These are phyloP conservation scores for Lumnitzera racemosa DNA, from an alignment of 345 rosid genomes.

Conservation along the genomic window DNA sequence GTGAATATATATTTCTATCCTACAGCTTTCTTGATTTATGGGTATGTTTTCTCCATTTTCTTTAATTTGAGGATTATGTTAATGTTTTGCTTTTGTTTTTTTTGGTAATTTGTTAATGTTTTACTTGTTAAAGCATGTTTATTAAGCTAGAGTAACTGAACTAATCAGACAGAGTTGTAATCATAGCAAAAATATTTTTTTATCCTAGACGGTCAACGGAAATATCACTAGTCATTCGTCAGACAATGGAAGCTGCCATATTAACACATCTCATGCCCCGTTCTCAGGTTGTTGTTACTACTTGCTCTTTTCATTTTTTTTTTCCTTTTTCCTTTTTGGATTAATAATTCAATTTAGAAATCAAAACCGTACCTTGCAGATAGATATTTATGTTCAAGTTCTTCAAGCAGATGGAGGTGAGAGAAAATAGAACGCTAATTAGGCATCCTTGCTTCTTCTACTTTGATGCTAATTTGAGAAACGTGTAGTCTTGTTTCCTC, in stretches of 20 bases:
- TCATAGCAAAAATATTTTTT: background rate
- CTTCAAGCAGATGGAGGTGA: slow-evolving; percentile 99
- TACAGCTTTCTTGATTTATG: too few species aligned
- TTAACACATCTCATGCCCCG: slow-evolving; percentile 76
- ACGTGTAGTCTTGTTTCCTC: too few species aligned
- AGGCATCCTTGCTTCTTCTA: too few species aligned
- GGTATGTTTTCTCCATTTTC: too few species aligned
- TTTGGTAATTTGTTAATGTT: too few species aligned
- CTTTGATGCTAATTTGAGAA: too few species aligned
- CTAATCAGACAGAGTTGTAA: too few species aligned
- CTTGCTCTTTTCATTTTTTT: background rate
- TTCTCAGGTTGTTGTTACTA: slow-evolving; percentile 60
- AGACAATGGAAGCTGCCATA: slow-evolving; percentile 93
- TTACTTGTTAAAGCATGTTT: too few species aligned
- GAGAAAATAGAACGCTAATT: slow-evolving; percentile 2
- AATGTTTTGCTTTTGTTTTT: too few species aligned
- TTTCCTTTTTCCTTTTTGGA: background rate
- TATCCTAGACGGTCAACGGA: slow-evolving; percentile 85
- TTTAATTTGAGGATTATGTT: too few species aligned
- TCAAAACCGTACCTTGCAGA: slow-evolving; percentile 36
- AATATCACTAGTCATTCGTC: slow-evolving; percentile 85
- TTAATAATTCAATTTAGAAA: slow-evolving; percentile 4
- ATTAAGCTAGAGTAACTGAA: too few species aligned
- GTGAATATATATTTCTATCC: too few species aligned
- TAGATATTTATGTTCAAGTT: slow-evolving; percentile 91